Evolutionary conservation across 1,284 basidiomycete species (phyloP).

Genomic region (Cryptococcus sp.): DNA sequence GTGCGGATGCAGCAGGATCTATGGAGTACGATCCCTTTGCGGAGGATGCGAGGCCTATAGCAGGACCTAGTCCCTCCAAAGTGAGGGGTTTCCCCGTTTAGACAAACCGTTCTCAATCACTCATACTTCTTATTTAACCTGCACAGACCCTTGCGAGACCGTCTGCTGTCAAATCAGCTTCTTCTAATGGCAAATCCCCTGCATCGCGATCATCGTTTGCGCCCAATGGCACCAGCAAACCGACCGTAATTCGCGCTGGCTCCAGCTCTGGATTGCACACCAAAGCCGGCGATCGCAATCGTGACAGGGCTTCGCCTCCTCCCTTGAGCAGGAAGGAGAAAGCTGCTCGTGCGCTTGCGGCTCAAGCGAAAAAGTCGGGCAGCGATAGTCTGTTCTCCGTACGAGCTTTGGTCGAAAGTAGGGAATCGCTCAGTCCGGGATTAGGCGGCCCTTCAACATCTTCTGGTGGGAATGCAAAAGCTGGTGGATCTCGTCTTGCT

Average conservation of each 20-base stretch:
- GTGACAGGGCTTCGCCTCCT: slow-evolving; percentile 21
- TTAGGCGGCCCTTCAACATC: not conserved
- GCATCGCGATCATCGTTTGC: not conserved
- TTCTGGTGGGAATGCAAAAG: not conserved
- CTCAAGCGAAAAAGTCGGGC: slow-evolving; percentile 23
- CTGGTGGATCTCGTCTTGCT: not conserved
- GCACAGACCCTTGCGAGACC: not conserved
- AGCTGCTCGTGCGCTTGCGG: slow-evolving; percentile 29
- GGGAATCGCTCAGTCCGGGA: slow-evolving; percentile 9
- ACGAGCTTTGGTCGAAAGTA: slow-evolving; percentile 34
- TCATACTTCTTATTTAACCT: not conserved
- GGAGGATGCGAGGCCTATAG: slow-evolving; percentile 31
- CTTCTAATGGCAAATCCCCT: not conserved
- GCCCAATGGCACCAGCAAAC: not conserved
- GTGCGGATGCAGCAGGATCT: not conserved
- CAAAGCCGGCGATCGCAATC: not conserved
- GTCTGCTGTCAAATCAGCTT: not conserved
- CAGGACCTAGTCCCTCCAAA: slow-evolving; percentile 11
- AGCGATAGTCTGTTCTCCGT: slow-evolving; percentile 36
- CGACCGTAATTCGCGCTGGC: not conserved
- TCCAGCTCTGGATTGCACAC: not conserved
- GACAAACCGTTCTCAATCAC: not conserved
- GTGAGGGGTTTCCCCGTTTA: slow-evolving; percentile 4
- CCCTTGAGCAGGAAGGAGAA: slow-evolving; percentile 40
- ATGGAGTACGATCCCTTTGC: slow-evolving; percentile 47